Base-by-base conservation (phyloP, 2,329 filamentous ascomycete species). In the Stachybotrys chartarum region DNA sequence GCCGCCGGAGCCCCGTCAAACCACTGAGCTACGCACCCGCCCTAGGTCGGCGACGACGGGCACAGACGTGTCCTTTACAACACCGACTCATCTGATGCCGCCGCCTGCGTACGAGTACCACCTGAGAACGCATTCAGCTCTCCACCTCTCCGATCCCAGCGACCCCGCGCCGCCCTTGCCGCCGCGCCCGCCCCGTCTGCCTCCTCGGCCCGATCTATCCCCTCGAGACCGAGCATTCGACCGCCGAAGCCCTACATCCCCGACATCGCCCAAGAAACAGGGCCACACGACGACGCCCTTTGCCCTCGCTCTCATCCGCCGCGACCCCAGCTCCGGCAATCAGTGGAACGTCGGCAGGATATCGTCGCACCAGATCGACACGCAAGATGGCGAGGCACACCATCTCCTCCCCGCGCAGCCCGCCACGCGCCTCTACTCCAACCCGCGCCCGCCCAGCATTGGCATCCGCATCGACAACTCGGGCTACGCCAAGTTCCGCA, bases 331-430 rank as follows among this genome's bases (percentile, higher is more conserved):
- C 24, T 82, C 85, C 8, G 83, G 84, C 7, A 78, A 77, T 54
- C 88, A 91, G 68, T 91, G 87, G 87, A 91, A 91, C 64, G 79
- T 91, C 12, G 88, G 85, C 24, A 84, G 78, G 54, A 78, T 91
- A 51, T 79, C 78, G 2, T 83, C 80, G 0, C 77, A 77, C 56
- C 78, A 82, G 58, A 67, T 75, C 14, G 76, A 80, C 49, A 55
- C 54, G 17, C 65, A 63, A 6, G 60, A 58, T 11, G 61, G 57
- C 31, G 63, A 57, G 52, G 61, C 30, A 50, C 64, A 56, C 56
- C 63, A 31, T 52, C 56, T 56, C 54, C 69, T 66, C 50, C 46
- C 59, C 11, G 53, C 57, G 11, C 64, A 63, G 1, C 61, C 64
- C 58, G 56, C 50, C 55, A 57, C 54, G 30, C 60, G 31, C 55